Percentiles rank a stretch among this genome's conserved stretches.
phyloP scores from a whole-genome alignment of 768 basidiomycete species.

The Paxillus ammoniavirescens region DNA sequence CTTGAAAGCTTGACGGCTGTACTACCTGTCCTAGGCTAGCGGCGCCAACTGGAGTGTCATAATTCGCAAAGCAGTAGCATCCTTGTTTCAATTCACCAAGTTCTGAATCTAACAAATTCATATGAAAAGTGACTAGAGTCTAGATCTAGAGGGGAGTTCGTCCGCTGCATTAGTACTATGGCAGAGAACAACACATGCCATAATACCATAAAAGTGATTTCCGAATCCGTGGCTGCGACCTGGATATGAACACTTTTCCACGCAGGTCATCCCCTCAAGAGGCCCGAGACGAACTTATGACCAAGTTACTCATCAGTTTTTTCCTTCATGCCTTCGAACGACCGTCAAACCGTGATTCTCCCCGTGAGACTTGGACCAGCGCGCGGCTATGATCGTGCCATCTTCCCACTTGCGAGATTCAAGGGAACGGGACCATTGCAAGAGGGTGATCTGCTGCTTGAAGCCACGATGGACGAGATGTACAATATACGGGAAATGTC shows the following conservation, averaged over 20 bases:
- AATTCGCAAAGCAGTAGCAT: not conserved
- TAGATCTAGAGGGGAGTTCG: too few species aligned
- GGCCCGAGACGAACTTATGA: not conserved
- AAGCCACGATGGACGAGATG: slow-evolving; percentile 5
- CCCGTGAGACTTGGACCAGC: not conserved
- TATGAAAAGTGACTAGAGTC: too few species aligned
- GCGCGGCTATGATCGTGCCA: not conserved
- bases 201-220: too few species aligned
- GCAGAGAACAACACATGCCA: too few species aligned
- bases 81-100: not conserved
- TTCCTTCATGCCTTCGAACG: not conserved
- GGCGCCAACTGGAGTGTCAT: too few species aligned
- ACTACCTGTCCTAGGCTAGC: too few species aligned
- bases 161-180: too few species aligned
- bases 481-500: slow-evolving; percentile 1
- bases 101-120: too few species aligned
- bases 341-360: not conserved
- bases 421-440: not conserved
- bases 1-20: too few species aligned
- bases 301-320: not conserved
- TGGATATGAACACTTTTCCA: not conserved
- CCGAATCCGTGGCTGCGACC: too few species aligned
- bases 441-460: not conserved
- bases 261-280: slow-evolving; percentile 3
- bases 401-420: slow-evolving; percentile 1